Evolutionary conservation across 2,329 filamentous ascomycete genomes (phyloP).

Genomic region (Aureobasidium melanogenum): DNA sequence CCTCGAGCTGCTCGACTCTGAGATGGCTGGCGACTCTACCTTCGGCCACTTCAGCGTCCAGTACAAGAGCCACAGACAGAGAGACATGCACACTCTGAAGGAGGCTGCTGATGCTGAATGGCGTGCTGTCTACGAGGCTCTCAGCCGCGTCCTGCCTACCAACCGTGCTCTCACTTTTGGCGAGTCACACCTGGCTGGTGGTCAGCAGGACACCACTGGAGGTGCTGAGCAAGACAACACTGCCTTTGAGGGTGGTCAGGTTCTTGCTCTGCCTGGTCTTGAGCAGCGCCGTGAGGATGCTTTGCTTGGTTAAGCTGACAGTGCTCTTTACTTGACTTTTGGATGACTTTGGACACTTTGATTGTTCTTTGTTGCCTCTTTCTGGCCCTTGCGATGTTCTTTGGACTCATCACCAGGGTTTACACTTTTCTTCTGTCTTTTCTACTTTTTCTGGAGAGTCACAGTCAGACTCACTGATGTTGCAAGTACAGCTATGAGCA

Average conservation of each 20-base stretch:
- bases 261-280: not conserved
- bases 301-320: not conserved
- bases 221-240: not conserved
- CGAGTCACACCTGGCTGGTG: not conserved
- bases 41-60: conserved; percentile 17
- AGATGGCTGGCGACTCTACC: conserved; percentile 13
- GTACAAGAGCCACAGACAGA: conserved; percentile 15
- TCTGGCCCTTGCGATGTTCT: not conserved
- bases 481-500: not conserved
- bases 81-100: conserved; percentile 16
- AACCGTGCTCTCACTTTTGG: not conserved
- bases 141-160: not conserved
- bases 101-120: conserved; percentile 22
- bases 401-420: not conserved
- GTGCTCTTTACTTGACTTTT: not conserved
- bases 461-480: not conserved
- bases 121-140: conserved; percentile 4
- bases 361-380: not conserved
- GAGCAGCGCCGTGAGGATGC: not conserved
- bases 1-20: conserved; percentile 13
- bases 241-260: not conserved
- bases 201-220: not conserved
- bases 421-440: not conserved
- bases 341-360: not conserved
- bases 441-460: not conserved